Conservation (phyloP, 768 basidiomycete species). For the Mycena amicta region DNA sequence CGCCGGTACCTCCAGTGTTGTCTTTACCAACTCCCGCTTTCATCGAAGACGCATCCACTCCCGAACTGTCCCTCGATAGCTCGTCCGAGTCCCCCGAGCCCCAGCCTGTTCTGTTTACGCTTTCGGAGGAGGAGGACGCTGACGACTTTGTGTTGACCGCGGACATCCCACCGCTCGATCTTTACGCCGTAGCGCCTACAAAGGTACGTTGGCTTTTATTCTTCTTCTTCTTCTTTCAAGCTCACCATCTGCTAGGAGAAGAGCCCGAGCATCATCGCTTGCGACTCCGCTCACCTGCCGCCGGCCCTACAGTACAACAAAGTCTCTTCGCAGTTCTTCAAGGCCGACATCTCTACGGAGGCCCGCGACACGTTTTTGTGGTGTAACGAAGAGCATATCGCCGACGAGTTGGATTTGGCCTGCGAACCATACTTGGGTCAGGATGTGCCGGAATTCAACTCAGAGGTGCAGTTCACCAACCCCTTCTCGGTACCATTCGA, state of each 20-base stretch:
- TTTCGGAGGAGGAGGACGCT: neutral
- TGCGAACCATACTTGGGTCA: neutral
- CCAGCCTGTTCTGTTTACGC: neutral
- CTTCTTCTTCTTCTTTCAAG: neutral
- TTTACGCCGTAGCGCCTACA: conserved; percentile 19
- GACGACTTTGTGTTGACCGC: conserved; percentile 36
- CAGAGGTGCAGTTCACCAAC: conserved; percentile 14
- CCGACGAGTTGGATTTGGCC: neutral
- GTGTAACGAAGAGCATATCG: conserved; percentile 1
- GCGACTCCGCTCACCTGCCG: neutral
- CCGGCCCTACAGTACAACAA: neutral
- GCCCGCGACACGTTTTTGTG: conserved; percentile 10
- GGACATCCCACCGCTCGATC: conserved; percentile 38
- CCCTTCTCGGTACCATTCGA: conserved; percentile 7
- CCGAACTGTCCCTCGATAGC: conserved; percentile 16
- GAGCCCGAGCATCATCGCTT: conserved; percentile 9
- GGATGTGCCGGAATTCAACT: neutral
- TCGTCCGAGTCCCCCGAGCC: conserved; percentile 10
- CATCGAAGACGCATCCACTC: conserved; percentile 1
- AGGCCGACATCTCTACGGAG: conserved; percentile 7
- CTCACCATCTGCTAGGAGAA: conserved; percentile 3
- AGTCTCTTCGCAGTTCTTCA: conserved; percentile 22
- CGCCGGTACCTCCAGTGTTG: neutral
- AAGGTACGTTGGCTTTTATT: conserved; percentile 5
- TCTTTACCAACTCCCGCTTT: neutral